Evolutionary conservation across 1,284 basidiomycete species (phyloP).

Genomic region (Tylopilus sp.): DNA sequence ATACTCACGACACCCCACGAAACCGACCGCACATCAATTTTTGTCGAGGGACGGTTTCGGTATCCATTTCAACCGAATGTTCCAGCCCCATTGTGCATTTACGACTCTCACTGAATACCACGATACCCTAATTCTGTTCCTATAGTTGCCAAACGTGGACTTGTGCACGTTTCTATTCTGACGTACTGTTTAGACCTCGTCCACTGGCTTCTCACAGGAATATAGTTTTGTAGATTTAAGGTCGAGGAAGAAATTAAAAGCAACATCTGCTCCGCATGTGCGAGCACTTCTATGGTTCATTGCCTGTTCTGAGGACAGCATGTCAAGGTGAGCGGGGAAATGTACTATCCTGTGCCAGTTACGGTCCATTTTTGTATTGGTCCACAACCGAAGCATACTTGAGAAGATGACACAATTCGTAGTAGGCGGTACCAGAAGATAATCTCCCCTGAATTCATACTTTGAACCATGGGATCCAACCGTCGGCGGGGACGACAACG

Average conservation of each 20-base stretch:
- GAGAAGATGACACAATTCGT: background rate
- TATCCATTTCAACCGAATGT: conserved; percentile 34
- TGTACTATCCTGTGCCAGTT: too few species aligned
- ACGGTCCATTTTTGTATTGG: background rate
- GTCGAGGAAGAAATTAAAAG: conserved; percentile 1
- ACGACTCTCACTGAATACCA: conserved; percentile 30
- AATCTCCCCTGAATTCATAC: background rate
- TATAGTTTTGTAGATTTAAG: conserved; percentile 27
- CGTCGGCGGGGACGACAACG: conserved; percentile 51
- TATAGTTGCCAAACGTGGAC: conserved; percentile 29
- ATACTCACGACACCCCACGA: conserved; percentile 30
- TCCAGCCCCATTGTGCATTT: conserved; percentile 31
- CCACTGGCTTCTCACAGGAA: conserved; percentile 13
- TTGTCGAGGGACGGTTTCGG: conserved; percentile 18
- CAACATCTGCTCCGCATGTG: background rate
- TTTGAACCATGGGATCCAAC: conserved; percentile 34
- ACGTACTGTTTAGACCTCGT: conserved; percentile 23
- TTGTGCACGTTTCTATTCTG: conserved; percentile 23
- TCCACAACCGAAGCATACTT: conserved; percentile 7
- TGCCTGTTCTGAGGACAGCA: background rate
- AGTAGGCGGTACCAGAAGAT: background rate
- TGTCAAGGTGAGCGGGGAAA: conserved; percentile 10
- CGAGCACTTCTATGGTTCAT: conserved; percentile 3
- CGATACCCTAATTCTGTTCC: conserved; percentile 33
- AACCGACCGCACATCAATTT: conserved; percentile 14